Conservation (phyloP, 1,139 yeast genomes). For the Candida dubliniensis region DNA sequence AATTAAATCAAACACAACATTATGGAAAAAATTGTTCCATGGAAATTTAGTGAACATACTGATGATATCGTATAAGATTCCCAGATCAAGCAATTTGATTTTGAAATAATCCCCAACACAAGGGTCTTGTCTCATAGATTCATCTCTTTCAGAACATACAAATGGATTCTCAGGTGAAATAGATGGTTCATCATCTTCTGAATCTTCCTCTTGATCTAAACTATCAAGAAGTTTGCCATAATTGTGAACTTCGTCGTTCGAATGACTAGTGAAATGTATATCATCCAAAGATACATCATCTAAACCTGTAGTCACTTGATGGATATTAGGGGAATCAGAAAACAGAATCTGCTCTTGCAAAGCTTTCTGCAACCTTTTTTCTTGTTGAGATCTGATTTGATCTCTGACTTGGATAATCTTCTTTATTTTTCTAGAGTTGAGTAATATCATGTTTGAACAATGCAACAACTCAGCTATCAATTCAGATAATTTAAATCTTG, state of each 20-base stretch:
- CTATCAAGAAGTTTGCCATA: slow-evolving; percentile 18
- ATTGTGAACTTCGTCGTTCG: slow-evolving; percentile 9
- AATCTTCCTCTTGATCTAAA: slow-evolving; percentile 32
- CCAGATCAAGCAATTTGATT: slow-evolving; percentile 43
- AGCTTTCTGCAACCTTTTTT: slow-evolving; percentile 33
- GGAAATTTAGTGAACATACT: slow-evolving; percentile 41
- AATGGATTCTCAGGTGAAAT: slow-evolving; percentile 50
- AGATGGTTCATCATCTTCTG: slow-evolving; percentile 49
- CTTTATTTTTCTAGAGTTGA: slow-evolving; percentile 41
- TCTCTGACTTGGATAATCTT: slow-evolving; percentile 39
- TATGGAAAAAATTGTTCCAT: slow-evolving; percentile 53
- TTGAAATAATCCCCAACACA: slow-evolving; percentile 49
- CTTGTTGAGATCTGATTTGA: slow-evolving; percentile 33
- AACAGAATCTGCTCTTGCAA: slow-evolving; percentile 27
- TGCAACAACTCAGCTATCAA: slow-evolving; percentile 48
- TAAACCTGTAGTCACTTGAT: slow-evolving; percentile 36
- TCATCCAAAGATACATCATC: slow-evolving; percentile 44
- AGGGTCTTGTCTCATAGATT: slow-evolving; percentile 32
- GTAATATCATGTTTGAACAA: slow-evolving; percentile 50
- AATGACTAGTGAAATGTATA: slow-evolving; percentile 19
- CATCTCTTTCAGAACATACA: slow-evolving; percentile 42
- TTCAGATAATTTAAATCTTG: slow-evolving; percentile 45
- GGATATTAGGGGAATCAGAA: slow-evolving; percentile 14
- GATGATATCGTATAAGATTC: slow-evolving; percentile 34
- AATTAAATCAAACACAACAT: slow-evolving; percentile 49